These are phyloP conservation scores for Centaurea solstitialis DNA, from an alignment of 129 eudicot species.

Conservation along the genomic window DNA sequence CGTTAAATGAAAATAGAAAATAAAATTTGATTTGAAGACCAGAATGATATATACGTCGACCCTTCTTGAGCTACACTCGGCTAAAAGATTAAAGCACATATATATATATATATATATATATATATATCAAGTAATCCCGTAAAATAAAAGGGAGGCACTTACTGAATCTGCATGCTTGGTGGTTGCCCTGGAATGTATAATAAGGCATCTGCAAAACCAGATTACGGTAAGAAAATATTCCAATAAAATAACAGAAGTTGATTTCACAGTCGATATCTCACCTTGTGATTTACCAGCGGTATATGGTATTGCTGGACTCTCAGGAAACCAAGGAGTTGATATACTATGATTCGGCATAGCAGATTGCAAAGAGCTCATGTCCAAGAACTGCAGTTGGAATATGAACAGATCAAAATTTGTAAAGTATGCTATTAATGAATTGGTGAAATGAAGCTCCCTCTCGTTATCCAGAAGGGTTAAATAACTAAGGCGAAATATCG, in stretches of 20 bases:
- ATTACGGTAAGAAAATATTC: conserved; percentile 14
- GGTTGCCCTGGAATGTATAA: conserved; percentile 53
- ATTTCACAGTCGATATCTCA: conserved; percentile 15
- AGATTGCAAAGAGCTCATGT: conserved; percentile 77
- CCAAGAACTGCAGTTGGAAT: conserved; percentile 62
- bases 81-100: not conserved
- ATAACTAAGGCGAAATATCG: not conserved
- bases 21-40: not conserved
- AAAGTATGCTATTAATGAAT: not conserved
- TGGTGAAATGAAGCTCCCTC: not conserved
- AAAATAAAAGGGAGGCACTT: conserved; percentile 36
- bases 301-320: conserved; percentile 45
- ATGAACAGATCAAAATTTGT: not conserved
- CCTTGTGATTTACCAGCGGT: conserved; percentile 52
- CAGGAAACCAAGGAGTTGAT: conserved; percentile 68
- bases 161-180: conserved; percentile 65
- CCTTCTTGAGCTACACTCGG: not conserved
- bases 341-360: conserved; percentile 56
- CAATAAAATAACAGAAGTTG: not conserved
- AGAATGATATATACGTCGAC: not conserved
- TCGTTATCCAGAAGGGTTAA: not conserved
- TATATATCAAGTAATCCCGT: not conserved
- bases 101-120: not conserved
- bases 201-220: conserved; percentile 57
- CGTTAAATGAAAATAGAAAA: too few species aligned